Conservation (phyloP, 768 basidiomycete species). For the Phaeotremella skinneri region DNA sequence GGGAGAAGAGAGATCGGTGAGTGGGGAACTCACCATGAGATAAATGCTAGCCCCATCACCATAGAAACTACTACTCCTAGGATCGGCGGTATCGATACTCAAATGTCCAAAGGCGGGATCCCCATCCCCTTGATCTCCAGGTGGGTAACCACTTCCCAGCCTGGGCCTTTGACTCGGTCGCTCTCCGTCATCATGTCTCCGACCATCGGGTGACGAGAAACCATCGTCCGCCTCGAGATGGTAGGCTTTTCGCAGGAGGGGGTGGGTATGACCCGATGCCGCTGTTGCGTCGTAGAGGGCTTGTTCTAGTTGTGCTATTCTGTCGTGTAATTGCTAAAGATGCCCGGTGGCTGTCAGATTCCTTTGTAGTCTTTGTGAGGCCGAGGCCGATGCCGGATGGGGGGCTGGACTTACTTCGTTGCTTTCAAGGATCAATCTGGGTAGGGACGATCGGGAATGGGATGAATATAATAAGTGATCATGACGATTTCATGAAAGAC, state of each 20-base stretch:
- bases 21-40: slow-evolving; percentile 13
- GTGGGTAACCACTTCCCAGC: neutral
- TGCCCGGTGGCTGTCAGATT: too few species aligned
- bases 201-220: neutral
- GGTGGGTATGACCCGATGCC: slow-evolving; percentile 4
- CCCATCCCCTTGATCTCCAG: neutral
- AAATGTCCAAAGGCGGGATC: slow-evolving; percentile 8
- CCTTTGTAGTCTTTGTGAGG: neutral
- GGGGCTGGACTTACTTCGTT: slow-evolving; percentile 2
- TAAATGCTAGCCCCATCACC: slow-evolving; percentile 23
- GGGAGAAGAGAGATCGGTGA: neutral
- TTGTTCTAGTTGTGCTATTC: slow-evolving; percentile 10
- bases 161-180: neutral
- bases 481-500: too few species aligned
- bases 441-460: too few species aligned
- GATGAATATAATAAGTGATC: neutral
- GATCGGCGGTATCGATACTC: slow-evolving; percentile 9
- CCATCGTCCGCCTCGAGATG: neutral
- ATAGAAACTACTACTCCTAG: slow-evolving; percentile 18
- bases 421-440: slow-evolving; percentile 12
- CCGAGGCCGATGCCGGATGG: neutral
- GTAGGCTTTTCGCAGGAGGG: neutral
- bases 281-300: slow-evolving; percentile 6
- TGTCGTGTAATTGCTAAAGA: neutral
- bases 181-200: neutral